Evolutionary conservation across 805 yeast species (phyloP), one percentile per base, ranked within the genome.

Genomic region (Yarrowia deformans): DNA sequence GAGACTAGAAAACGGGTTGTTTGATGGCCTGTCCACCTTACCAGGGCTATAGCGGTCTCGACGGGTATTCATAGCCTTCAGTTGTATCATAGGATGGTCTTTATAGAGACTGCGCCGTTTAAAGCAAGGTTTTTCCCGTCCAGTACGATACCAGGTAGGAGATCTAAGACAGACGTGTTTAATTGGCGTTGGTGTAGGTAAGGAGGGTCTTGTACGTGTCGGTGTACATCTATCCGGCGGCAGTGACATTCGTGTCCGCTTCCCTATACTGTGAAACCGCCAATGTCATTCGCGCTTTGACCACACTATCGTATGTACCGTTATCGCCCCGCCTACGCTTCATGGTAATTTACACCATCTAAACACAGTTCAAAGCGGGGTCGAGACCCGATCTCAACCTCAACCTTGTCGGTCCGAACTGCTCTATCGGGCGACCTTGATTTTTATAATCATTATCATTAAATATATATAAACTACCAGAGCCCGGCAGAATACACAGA

Each of bases 401-500:
- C 13, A 3, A 37, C 8, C n/a, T n/a, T 32, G 23, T 46, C 50
- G 34, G 34, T 46, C 50, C n/a, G 5, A 23, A 23, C 35, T 13
- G 7, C 50, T 13, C 50, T 12, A 23, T 23, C 4, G 1, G 19
- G 23, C 9, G n/a, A 23, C 29, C 29, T 23, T 23, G 29, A 23
- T 23, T 23, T 23, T 4, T 35, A 48, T 34, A 12, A 34, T 35
- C 54, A 52, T 49, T 10, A 49, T 52, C 43, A 37, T 52, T 50
- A 52, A 52, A 52, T 52, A 52, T 52, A 52, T 35, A 52, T 18
- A 35, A 32, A 19, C 45, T 54, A 63, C 56, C 68, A 63, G 2
- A 63, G 45, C 14, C 55, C 45, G 7, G 56, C 37, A 16, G 68
- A 63, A 45, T 63, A 63, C 34, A 63, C 68, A 0, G 68, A 63